Evolutionary conservation across 306 rosid species (phyloP), one percentile per base, ranked within the genome.

Genomic region (Pyrus bretschneideri): DNA sequence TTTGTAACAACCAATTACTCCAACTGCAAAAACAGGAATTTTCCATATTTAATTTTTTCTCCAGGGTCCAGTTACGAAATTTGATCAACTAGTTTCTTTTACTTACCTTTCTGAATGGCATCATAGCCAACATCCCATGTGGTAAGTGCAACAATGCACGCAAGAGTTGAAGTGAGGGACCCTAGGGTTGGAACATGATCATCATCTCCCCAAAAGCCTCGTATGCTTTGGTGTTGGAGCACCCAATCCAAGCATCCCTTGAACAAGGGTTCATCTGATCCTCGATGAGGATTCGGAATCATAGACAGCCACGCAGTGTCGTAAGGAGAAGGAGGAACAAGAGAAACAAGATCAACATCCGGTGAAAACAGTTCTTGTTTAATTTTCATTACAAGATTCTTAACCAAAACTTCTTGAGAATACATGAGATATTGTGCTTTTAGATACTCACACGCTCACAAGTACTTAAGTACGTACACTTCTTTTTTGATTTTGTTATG

Each of bases 301-400:
- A 57, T 68, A 1, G 75, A 66, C 11, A 77, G 62, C 81, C 81
- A 77, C 6, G 81, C 81, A 11, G 61, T 77, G 69, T 77, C 62
- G 11, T 77, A 69, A 9, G 81, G 70, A 69, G 75, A 77, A 29
- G 81, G 68, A 42, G 81, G 35, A 23, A 59, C 46, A 42, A 38
- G 42, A 9, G 46, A 42, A 29, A 6, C 61, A 11, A 71, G 6
- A 57, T 69, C 69, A 69, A 35, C 23, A 38, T 54, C 5, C 4
- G 49, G 40, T 31, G 67, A 77, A 15, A 64, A 49, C 12, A 62
- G 31, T 61, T 64, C 72, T 66, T 63, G 62, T 22, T 75, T 49
- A 30, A 22, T 51, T 22, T 30, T 46, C 49, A 31, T 30, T 8
- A 64, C 71, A 14, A 75, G 79, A 49, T 64, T 51, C 38, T 75